A percentile compares a stretch with the other conserved stretches of the same genome.
phyloP scores from a whole-genome alignment of 305 asterid species.

The Fraxinus albicans region DNA sequence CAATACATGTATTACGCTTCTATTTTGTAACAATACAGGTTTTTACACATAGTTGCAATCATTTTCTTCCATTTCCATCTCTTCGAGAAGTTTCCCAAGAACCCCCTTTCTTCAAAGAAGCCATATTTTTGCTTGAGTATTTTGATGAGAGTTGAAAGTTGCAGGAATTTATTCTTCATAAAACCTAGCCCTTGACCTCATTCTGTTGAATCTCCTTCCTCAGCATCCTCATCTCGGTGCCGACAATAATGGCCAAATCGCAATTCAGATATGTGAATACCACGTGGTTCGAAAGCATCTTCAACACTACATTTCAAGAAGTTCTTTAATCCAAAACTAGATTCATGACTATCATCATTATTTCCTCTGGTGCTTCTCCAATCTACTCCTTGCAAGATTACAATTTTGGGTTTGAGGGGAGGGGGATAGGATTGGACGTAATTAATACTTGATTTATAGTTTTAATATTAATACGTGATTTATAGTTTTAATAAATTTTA shows the following conservation, averaged over 20 bases:
- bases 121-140: slow-evolving; percentile 30
- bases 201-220: slow-evolving; percentile 17
- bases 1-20: slow-evolving; percentile 68
- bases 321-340: slow-evolving; percentile 63
- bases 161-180: slow-evolving; percentile 55
- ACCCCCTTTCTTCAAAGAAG: slow-evolving; percentile 49
- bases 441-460: too few relatives aligned
- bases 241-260: slow-evolving; percentile 31
- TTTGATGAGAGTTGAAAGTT: slow-evolving; percentile 1
- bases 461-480: too few relatives aligned
- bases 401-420: too few relatives aligned
- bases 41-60: slow-evolving; percentile 23
- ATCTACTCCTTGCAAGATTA: slow-evolving; percentile 63
- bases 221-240: slow-evolving; percentile 32
- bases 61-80: slow-evolving; percentile 33
- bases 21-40: slow-evolving; percentile 52
- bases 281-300: slow-evolving; percentile 74
- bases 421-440: too few relatives aligned
- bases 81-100: slow-evolving; percentile 59
- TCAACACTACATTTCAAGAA: slow-evolving; percentile 59
- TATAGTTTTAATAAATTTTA: too few relatives aligned
- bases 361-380: slow-evolving; percentile 63
- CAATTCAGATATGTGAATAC: slow-evolving; percentile 48
- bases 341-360: slow-evolving; percentile 28
- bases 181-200: slow-evolving; percentile 33